Evolutionary conservation across 2,329 filamentous ascomycete species (phyloP), one percentile per base, ranked within the genome.

Genomic region (Penicillium verrucosum): DNA sequence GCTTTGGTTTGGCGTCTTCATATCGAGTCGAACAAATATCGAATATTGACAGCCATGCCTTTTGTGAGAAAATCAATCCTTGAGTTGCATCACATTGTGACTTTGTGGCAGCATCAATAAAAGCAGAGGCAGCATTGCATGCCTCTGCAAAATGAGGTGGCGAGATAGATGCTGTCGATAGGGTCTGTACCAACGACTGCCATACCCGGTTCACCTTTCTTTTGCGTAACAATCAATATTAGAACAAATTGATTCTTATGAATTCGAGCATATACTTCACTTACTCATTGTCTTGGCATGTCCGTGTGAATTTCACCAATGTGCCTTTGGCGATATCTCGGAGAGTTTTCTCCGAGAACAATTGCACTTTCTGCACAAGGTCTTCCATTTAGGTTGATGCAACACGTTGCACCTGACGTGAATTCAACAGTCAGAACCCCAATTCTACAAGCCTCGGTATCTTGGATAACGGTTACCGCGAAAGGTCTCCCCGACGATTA

Each of bases 101-200:
- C 12, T 63, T 60, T 16, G 64, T 55, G 10, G 73, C 71, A 12
- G 72, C 68, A 59, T 78, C 72, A 23, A 80, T 61, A 51, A 78
- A 79, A 21, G 73, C 73, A 54, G 75, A 75, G 29, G 78, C 51
- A 7, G 77, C 73, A 70, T 79, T 80, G 59, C 75, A 78, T 37
- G 73, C 72, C 7, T 74, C 71, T 25, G 73, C 70, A 16, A 72
- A 73, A 66, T 81, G 78, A 38, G 63, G 63, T 58, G 68, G 67
- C 18, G 75, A 68, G 43, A 77, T 68, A 38, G 70, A 71, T 18
- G 72, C 67, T 27, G 66, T 71, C 27, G 70, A 70, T 59, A 77
- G 73, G 43, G 78, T 80, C 56, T 70, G 62, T 42, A 77, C 61
- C 30, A 81, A 60, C 43, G 69, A 73, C 42, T 71, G 65, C 71